Base-by-base conservation (phyloP, 1,139 yeast species). In the Taphrina deformans region DNA sequence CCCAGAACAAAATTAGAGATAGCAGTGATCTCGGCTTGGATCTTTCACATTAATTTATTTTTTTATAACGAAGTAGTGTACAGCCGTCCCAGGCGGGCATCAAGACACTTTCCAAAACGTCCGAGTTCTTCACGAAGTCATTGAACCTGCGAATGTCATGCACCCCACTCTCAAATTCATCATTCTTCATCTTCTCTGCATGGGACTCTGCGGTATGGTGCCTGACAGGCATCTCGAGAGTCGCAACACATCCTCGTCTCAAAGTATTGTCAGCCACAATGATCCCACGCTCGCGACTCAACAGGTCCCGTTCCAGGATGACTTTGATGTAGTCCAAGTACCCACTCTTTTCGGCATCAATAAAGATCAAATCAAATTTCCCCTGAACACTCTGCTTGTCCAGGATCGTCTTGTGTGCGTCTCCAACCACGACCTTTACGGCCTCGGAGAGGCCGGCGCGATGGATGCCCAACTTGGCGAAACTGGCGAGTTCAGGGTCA, bases 281-380 rank as follows among this genome's bases (percentile, higher is more conserved):
- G 26, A 61, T 10, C 40, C 65, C 65, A 10, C 29, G 31, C n/a
- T 27, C 27, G 35, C 24, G 31, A 7, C 12, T 10, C 10, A 61
- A 46, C 33, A 61, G 46, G 16, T 38, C 45, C 12, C 53, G 31
- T 9, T 31, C 35, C 45, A 61, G 45, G 7, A 61, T 44, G 21
- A 24, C 33, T 14, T 23, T 10, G 24, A 52, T 16, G 33, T 61
- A 61, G 21, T 40, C 65, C 18, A 26, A 31, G 38, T 61, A 61
- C 38, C 65, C 65, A 10, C 23, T 18, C 53, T 61, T 61, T 18
- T 61, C 65, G 38, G 65, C 65, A 33, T 61, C 65, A 29, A 61
- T 61, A 44, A 61, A 61, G 59, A 61, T 41, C 26, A 61, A 24
- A 29, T 61, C 65, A 16, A 50, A 61, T n/a, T 29, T 31, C 27